phyloP scores from a whole-genome alignment of 306 rosid genomes.

The Urtica urens region DNA sequence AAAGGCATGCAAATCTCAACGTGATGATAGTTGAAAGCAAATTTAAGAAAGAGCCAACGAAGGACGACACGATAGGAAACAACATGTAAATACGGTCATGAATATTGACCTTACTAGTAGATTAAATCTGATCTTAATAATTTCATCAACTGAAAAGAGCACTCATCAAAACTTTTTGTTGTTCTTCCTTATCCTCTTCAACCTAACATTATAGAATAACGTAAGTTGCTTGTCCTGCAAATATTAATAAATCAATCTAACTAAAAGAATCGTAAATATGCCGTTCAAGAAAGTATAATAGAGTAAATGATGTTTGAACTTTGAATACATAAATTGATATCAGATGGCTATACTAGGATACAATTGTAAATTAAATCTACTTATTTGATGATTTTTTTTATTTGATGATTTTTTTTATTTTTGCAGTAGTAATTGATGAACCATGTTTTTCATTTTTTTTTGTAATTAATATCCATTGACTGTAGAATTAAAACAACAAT shows the following conservation, averaged over 20 bases:
- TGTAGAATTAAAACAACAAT: no score
- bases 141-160: background rate
- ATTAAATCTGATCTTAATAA: background rate
- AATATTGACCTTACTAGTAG: conserved; percentile 3
- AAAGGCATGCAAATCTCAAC: background rate
- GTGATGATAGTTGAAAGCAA: background rate
- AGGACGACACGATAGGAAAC: background rate
- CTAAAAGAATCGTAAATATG: background rate
- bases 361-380: no score
- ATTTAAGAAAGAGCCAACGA: conserved; percentile 3
- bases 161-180: conserved; percentile 8
- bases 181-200: background rate
- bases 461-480: no score
- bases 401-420: no score
- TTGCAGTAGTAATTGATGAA: no score
- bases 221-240: background rate
- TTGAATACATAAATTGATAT: no score
- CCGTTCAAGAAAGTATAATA: background rate
- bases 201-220: conserved; percentile 7
- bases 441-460: no score
- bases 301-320: no score
- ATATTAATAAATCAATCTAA: background rate
- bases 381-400: no score
- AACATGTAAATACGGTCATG: background rate
- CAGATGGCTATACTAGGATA: no score